Percentiles rank a stretch among this genome's conserved stretches.
These are phyloP conservation scores for Eurotiales sp. DNA, from an alignment of 2,329 filamentous ascomycete species.

Conservation along the genomic window DNA sequence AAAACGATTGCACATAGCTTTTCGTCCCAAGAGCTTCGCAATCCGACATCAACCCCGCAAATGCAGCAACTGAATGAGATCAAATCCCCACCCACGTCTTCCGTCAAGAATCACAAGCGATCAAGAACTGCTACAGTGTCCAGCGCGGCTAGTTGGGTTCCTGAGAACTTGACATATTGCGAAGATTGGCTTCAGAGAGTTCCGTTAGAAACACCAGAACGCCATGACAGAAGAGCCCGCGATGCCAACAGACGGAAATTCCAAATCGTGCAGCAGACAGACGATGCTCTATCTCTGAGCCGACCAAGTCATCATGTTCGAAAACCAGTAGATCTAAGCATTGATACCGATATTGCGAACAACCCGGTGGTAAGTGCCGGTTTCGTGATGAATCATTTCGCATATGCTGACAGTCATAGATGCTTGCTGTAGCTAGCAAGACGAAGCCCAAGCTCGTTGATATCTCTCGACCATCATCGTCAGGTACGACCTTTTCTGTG, in stretches of 20 bases:
- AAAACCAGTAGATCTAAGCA: conserved; percentile 11
- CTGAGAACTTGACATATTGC: conserved; percentile 34
- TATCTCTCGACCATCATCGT: conserved; percentile 35
- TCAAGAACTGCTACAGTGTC: conserved; percentile 32
- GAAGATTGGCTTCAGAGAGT: conserved; percentile 37
- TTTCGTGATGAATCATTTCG: neutral
- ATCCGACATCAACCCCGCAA: conserved; percentile 13
- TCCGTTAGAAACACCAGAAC: conserved; percentile 26
- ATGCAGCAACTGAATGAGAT: conserved; percentile 11
- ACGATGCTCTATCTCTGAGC: conserved; percentile 20
- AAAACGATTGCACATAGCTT: conserved; percentile 2
- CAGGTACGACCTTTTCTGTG: conserved; percentile 23
- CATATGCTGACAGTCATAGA: conserved; percentile 15
- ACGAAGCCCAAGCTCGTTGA: conserved; percentile 36
- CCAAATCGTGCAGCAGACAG: conserved; percentile 35
- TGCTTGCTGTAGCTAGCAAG: conserved; percentile 32
- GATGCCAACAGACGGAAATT: conserved; percentile 32
- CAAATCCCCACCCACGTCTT: conserved; percentile 18
- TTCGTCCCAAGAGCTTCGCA: conserved; percentile 3
- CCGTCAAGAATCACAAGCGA: conserved; percentile 23
- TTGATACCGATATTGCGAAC: conserved; percentile 16
- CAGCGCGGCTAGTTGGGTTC: conserved; percentile 36
- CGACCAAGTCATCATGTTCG: conserved; percentile 14
- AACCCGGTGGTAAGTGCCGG: conserved; percentile 12
- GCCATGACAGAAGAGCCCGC: conserved; percentile 22